Evolutionary conservation across 139 green algal species (phyloP).

Genomic region (Diplosphaera chodatii): DNA sequence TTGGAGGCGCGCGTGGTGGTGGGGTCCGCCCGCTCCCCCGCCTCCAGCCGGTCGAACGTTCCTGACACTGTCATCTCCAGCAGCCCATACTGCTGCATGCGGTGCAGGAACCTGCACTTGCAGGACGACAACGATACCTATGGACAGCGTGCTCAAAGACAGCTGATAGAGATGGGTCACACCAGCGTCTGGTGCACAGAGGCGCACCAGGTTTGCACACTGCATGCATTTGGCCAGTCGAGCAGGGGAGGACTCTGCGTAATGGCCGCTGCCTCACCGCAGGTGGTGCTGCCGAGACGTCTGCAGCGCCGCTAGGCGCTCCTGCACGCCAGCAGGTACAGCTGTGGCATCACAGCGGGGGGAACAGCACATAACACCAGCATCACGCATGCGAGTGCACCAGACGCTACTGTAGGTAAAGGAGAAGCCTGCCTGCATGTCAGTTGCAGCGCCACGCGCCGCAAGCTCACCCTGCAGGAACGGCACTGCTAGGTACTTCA

Average conservation of each 20-base stretch:
- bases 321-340: too few species aligned
- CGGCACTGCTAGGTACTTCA: conserved; percentile 57
- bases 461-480: conserved; percentile 22
- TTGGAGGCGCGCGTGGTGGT: conserved; percentile 24
- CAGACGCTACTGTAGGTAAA: too few species aligned
- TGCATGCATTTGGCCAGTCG: too few species aligned
- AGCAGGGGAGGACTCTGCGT: too few species aligned
- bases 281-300: neutral
- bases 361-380: too few species aligned
- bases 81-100: conserved; percentile 26
- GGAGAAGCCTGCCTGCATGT: too few species aligned
- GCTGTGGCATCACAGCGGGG: too few species aligned
- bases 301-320: conserved; percentile 2
- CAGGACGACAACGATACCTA: neutral
- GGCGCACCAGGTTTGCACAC: too few species aligned
- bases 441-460: neutral
- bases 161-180: neutral
- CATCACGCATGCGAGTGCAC: too few species aligned
- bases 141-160: neutral
- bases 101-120: conserved; percentile 16
- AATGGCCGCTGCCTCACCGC: neutral
- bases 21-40: conserved; percentile 12
- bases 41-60: conserved; percentile 2
- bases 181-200: too few species aligned
- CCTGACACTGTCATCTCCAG: conserved; percentile 12